Evolutionary conservation across 2,329 filamentous ascomycete genomes (phyloP).

Genomic region (Pyrenophora graminea): DNA sequence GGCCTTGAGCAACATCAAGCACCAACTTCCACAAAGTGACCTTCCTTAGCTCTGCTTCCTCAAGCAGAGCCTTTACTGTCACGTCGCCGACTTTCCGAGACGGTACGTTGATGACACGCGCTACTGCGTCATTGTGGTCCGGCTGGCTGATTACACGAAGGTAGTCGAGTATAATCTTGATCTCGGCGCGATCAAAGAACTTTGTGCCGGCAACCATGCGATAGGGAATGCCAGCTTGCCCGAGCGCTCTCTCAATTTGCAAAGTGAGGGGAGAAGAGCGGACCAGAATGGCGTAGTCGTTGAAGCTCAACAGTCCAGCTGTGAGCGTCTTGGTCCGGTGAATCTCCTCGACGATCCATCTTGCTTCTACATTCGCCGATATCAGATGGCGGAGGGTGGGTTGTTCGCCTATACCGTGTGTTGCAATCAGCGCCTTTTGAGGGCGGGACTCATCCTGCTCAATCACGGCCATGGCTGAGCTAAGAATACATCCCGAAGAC

Average conservation of each 20-base stretch:
- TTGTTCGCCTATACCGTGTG: slow-evolving; percentile 76
- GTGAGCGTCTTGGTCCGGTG: slow-evolving; percentile 70
- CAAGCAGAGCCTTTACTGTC: slow-evolving; percentile 73
- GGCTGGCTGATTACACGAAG: slow-evolving; percentile 82
- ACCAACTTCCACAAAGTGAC: slow-evolving; percentile 78
- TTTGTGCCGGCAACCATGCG: slow-evolving; percentile 88
- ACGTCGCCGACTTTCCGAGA: slow-evolving; percentile 78
- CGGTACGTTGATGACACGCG: slow-evolving; percentile 83
- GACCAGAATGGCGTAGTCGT: slow-evolving; percentile 86
- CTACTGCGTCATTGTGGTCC: slow-evolving; percentile 82
- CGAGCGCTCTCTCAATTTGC: slow-evolving; percentile 81
- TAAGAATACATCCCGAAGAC: slow-evolving; percentile 83
- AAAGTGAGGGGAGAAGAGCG: slow-evolving; percentile 81
- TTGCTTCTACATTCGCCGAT: slow-evolving; percentile 72
- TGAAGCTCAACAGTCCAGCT: slow-evolving; percentile 71
- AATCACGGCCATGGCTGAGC: slow-evolving; percentile 80
- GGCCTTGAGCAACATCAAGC: slow-evolving; percentile 60
- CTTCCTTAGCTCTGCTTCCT: slow-evolving; percentile 73
- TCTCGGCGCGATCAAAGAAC: slow-evolving; percentile 90
- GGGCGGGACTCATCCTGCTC: slow-evolving; percentile 84
- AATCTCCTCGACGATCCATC: slow-evolving; percentile 88
- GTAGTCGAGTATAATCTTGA: slow-evolving; percentile 87
- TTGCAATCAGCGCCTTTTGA: slow-evolving; percentile 76
- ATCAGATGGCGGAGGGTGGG: slow-evolving; percentile 80
- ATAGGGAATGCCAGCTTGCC: slow-evolving; percentile 81